phyloP scores from a whole-genome alignment of 148 eudicot genomes.

The Nepenthes mirabilis region DNA sequence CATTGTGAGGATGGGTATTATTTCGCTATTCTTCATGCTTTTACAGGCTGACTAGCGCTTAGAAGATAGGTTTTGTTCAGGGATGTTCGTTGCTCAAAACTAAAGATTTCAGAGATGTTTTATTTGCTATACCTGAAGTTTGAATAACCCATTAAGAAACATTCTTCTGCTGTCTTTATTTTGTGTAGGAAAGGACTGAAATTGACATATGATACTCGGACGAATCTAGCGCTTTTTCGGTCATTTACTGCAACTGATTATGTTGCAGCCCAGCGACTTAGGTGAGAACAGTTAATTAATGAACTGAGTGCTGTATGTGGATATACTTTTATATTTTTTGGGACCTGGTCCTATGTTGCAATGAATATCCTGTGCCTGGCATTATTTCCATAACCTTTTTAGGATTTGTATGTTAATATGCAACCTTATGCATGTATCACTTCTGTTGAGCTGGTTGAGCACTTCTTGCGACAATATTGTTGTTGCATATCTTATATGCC shows the following conservation, averaged over 20 bases:
- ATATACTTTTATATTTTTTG: not conserved
- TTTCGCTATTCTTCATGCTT: not conserved
- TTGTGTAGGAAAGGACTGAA: slow-evolving; percentile 36
- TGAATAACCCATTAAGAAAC: no score
- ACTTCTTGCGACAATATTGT: no score
- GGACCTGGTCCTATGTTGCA: no score
- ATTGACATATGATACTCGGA: slow-evolving; percentile 72
- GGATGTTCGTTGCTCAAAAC: not conserved
- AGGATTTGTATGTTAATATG: no score
- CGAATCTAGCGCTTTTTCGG: slow-evolving; percentile 64
- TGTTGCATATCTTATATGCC: no score
- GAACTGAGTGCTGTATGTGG: slow-evolving; percentile 1
- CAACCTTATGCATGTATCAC: no score
- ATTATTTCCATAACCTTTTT: no score
- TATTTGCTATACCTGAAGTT: no score
- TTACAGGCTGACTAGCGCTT: not conserved
- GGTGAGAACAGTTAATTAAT: slow-evolving; percentile 25
- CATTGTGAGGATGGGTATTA: slow-evolving; percentile 66
- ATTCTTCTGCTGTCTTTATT: slow-evolving; percentile 5
- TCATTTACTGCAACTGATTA: slow-evolving; percentile 81
- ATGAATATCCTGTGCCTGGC: no score
- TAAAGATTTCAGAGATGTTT: no score
- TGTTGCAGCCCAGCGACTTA: slow-evolving; percentile 75
- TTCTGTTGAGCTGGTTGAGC: no score
- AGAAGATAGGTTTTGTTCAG: not conserved